phyloP scores from a whole-genome alignment of 2,329 filamentous ascomycete species.

The Penicillium sp. region DNA sequence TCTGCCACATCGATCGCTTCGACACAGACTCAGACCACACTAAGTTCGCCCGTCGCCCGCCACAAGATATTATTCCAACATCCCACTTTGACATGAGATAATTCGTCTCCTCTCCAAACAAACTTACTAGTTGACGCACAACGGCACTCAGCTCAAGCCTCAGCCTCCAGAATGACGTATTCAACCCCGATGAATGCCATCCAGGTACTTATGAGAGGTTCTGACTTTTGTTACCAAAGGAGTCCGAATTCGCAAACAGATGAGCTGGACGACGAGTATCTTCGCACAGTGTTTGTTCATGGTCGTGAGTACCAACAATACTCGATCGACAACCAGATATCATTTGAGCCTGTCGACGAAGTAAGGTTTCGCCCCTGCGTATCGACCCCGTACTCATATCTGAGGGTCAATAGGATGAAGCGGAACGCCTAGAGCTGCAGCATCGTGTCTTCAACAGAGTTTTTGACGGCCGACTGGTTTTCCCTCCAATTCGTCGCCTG shows the following conservation, averaged over 20 bases:
- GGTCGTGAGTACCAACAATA: constrained; percentile 71
- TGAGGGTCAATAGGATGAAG: constrained; percentile 64
- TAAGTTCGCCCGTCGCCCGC: constrained; percentile 24
- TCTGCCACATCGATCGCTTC: constrained; percentile 32
- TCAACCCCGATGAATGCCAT: constrained; percentile 10
- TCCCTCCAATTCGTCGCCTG: constrained; percentile 66
- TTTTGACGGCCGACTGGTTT: constrained; percentile 71
- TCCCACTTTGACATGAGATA: constrained; percentile 9
- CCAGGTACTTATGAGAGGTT: constrained; percentile 18
- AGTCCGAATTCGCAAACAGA: constrained; percentile 52
- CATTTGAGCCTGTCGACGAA: constrained; percentile 74
- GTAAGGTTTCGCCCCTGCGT: constrained; percentile 47
- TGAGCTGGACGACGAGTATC: constrained; percentile 62
- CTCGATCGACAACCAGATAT: constrained; percentile 67
- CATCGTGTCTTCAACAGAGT: constrained; percentile 66
- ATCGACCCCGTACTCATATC: constrained; percentile 21
- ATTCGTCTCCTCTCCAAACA: constrained; percentile 7
- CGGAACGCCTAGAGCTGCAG: constrained; percentile 66
- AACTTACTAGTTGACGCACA: constrained; percentile 5
- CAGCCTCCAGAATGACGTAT: constrained; percentile 36
- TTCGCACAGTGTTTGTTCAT: constrained; percentile 64
- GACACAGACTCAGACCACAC: constrained; percentile 29
- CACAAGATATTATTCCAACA: constrained; percentile 17
- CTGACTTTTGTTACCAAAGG: constrained; percentile 40
- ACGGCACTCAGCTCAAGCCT: neutral